Evolutionary conservation across 768 basidiomycete species (phyloP).

Genomic region (Paxillus involutus): DNA sequence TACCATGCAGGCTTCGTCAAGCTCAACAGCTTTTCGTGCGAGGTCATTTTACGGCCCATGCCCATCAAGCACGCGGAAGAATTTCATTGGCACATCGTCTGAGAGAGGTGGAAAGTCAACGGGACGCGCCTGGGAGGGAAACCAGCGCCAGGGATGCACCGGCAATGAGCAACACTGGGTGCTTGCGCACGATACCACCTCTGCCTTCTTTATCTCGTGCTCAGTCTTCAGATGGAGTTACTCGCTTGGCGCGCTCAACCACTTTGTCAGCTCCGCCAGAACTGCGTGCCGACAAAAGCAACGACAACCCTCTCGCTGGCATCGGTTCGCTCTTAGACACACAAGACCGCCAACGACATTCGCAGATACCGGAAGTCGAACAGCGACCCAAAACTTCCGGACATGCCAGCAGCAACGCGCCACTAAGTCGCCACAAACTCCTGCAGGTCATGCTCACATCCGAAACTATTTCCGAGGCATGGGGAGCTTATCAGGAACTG

Average conservation of each 20-base stretch:
- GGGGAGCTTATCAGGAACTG: conserved; percentile 44
- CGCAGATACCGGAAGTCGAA: neutral
- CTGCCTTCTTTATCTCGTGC: neutral
- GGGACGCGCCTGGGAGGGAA: neutral
- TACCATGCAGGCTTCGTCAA: conserved; percentile 30
- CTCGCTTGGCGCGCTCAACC: neutral
- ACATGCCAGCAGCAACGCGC: conserved; percentile 16
- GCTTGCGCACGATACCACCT: neutral
- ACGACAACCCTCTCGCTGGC: conserved; percentile 5
- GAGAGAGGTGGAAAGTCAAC: conserved; percentile 1
- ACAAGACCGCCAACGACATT: conserved; percentile 5
- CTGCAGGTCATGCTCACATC: conserved; percentile 34
- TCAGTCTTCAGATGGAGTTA: conserved; percentile 1
- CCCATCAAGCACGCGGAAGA: conserved; percentile 1
- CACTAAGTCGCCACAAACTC: conserved; percentile 21
- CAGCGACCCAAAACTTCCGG: neutral
- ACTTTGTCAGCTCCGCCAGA: neutral
- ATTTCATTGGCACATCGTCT: conserved; percentile 1
- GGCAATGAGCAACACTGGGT: neutral
- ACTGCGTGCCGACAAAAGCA: neutral
- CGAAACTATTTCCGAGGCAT: conserved; percentile 34
- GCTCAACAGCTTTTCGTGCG: conserved; percentile 9
- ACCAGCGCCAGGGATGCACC: neutral
- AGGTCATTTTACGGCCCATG: conserved; percentile 5
- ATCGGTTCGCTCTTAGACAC: conserved; percentile 3